Conservation (phyloP, 1,139 yeast species). For the Kodamaea ohmeri region DNA sequence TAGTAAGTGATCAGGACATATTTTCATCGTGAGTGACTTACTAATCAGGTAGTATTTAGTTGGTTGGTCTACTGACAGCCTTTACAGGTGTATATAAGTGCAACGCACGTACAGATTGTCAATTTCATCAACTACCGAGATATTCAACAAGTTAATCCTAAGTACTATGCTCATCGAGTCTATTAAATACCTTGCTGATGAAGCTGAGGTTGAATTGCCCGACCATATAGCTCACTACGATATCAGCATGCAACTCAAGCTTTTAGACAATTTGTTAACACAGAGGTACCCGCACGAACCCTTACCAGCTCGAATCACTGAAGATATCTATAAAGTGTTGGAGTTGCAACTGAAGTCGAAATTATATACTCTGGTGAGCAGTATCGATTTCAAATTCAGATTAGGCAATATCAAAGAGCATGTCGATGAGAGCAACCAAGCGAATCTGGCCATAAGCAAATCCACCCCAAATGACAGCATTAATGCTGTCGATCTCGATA, state of each 20-base stretch:
- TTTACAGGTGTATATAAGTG: too few relatives aligned
- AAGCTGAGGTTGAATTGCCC: background rate
- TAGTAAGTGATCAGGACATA: too few relatives aligned
- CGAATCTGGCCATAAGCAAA: too few relatives aligned
- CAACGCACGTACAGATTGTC: too few relatives aligned
- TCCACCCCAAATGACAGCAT: too few relatives aligned
- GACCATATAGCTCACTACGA: background rate
- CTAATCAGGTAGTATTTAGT: too few relatives aligned
- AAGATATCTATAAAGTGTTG: conserved; percentile 2
- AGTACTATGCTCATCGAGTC: background rate
- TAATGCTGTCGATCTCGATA: too few relatives aligned
- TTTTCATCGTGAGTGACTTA: too few relatives aligned
- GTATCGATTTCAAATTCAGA: background rate
- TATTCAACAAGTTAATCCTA: too few relatives aligned
- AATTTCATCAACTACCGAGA: too few relatives aligned
- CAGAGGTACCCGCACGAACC: conserved; percentile 7
- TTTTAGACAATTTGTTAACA: conserved; percentile 3
- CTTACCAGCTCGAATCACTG: conserved; percentile 4
- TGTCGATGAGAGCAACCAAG: background rate
- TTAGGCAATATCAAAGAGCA: background rate
- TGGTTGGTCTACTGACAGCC: too few relatives aligned
- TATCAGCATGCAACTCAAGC: conserved; percentile 1
- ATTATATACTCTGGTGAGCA: background rate
- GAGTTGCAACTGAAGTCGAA: background rate
- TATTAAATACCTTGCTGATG: background rate